phyloP scores from a whole-genome alignment of 495 filamentous ascomycete species.

The Penicillium ucsense region DNA sequence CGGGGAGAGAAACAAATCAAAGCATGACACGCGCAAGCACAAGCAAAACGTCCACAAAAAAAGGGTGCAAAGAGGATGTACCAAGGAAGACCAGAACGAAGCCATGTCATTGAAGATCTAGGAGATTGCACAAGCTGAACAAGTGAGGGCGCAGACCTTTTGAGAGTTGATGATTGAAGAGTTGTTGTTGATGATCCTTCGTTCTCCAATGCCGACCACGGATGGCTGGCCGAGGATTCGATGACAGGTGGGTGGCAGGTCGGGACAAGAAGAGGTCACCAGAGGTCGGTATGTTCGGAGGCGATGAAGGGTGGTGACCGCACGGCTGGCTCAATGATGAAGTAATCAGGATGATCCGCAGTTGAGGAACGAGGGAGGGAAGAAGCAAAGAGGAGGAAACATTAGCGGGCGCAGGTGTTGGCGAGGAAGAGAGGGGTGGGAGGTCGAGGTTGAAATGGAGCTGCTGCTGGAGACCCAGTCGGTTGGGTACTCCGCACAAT shows the following conservation, averaged over 20 bases:
- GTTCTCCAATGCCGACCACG: background rate
- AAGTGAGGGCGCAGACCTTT: slow-evolving; percentile 10
- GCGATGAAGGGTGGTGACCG: background rate
- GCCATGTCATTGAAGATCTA: too few relatives aligned
- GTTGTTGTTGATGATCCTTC: background rate
- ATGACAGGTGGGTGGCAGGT: slow-evolving; percentile 9
- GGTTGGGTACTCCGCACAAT: background rate
- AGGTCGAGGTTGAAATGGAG: too few relatives aligned
- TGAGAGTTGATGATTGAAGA: background rate
- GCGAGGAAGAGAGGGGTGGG: background rate
- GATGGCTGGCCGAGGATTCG: slow-evolving; percentile 8
- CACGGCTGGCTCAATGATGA: background rate
- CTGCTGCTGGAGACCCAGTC: background rate
- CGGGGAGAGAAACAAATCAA: background rate
- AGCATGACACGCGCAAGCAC: background rate
- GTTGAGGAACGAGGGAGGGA: slow-evolving; percentile 2
- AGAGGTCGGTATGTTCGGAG: background rate
- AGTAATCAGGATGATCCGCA: background rate
- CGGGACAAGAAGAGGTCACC: background rate
- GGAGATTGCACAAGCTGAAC: background rate
- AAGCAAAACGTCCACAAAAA: background rate
- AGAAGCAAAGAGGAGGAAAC: slow-evolving; percentile 6
- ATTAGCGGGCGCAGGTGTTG: slow-evolving; percentile 2
- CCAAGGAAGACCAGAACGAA: background rate
- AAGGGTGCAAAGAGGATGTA: background rate